Evolutionary conservation across 352 stramenopile species (phyloP).

Genomic region (Blastocystis sp.): DNA sequence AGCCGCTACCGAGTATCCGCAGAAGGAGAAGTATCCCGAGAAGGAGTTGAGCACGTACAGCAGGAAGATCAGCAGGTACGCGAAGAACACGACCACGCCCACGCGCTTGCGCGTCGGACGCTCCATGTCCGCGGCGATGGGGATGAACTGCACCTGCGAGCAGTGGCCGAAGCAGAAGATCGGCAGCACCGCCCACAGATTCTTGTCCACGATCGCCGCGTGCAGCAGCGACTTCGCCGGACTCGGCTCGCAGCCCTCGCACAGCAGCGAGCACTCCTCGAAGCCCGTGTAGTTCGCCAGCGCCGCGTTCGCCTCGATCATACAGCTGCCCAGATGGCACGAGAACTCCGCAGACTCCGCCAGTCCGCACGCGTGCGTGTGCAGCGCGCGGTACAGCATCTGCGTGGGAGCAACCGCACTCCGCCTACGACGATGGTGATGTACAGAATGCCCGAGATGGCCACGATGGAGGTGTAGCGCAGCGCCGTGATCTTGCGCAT

Average conservation of each 20-base stretch:
- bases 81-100: conserved; percentile 10
- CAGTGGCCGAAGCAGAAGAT: conserved; percentile 49
- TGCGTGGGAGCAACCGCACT: neutral
- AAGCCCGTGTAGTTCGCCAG: conserved; percentile 33
- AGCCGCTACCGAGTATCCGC: conserved; percentile 10
- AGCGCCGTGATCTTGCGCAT: conserved; percentile 24
- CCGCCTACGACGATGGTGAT: conserved; percentile 28
- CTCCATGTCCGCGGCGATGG: conserved; percentile 34
- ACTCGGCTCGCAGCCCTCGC: conserved; percentile 37
- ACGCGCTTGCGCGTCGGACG: conserved; percentile 4
- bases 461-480: conserved; percentile 33
- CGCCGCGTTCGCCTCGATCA: conserved; percentile 26
- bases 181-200: neutral
- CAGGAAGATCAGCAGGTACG: conserved; percentile 18
- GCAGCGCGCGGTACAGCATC: neutral
- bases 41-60: conserved; percentile 40
- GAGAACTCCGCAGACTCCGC: neutral
- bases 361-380: neutral
- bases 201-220: neutral
- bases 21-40: conserved; percentile 34
- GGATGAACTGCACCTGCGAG: conserved; percentile 46
- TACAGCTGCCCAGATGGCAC: neutral
- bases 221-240: neutral
- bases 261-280: conserved; percentile 31
- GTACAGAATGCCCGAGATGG: conserved; percentile 34